Base-by-base conservation (phyloP, 768 basidiomycete genomes). In the Mycena floridula region DNA sequence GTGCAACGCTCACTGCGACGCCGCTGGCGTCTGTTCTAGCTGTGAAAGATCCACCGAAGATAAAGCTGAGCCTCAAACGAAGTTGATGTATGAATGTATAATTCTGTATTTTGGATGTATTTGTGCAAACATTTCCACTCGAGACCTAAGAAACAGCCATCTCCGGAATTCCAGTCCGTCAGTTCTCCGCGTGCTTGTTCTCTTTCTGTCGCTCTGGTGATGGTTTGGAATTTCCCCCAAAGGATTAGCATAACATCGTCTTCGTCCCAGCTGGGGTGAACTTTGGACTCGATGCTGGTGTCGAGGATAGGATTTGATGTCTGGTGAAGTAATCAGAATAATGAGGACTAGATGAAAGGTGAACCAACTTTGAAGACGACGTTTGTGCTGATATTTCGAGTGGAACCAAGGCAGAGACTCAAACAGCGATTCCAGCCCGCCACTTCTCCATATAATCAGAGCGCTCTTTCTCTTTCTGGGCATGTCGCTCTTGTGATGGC, bases 41-140 rank as follows among this genome's bases (percentile, higher is more conserved):
- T n/a, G n/a, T 42, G 16, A 40, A 4, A 16, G 48, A 55, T 3
- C 63, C 58, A 11, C 73, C 74, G 36, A 76, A 89, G 67, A 69
- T 89, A 47, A 89, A 87, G 58, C 64, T 89, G 26, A 87, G 76
- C 7, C 59, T 89, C 46, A 40, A 35, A 35, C 32, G 32, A 18
- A 35, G n/a, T n/a, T n/a, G n/a, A n/a, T n/a, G n/a, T n/a, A n/a
- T n/a, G n/a, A n/a, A n/a, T n/a, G n/a, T n/a, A n/a, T n/a, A n/a
- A n/a, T n/a, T n/a, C n/a, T n/a, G n/a, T n/a, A n/a, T n/a, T n/a
- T n/a, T n/a, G n/a, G n/a, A n/a, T n/a, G n/a, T n/a, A n/a, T n/a
- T n/a, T n/a, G n/a, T n/a, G n/a, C n/a, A n/a, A n/a, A n/a, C n/a
- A n/a, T n/a, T n/a, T n/a, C n/a, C n/a, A n/a, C n/a, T n/a, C n/a